Percentiles rank a stretch among this genome's conserved stretches.
Evolutionary conservation across 2,329 filamentous ascomycete species (phyloP).

Genomic region (Diplodia seriata): DNA sequence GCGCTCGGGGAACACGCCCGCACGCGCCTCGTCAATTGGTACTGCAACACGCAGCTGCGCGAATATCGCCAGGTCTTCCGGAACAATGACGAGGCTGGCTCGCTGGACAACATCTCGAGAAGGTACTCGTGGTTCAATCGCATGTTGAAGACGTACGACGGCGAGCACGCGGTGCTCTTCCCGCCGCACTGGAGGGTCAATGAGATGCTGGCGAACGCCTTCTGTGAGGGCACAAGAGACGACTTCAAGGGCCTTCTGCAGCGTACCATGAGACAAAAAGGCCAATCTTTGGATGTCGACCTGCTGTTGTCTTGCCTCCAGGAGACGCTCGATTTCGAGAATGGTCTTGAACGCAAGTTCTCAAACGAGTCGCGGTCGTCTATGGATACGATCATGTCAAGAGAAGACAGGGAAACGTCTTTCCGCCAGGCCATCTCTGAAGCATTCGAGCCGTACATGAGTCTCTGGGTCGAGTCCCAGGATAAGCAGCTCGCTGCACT

Average conservation of each 20-base stretch:
- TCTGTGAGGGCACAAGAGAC: constrained; percentile 93
- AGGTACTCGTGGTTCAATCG: constrained; percentile 96
- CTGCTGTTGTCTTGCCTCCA: constrained; percentile 87
- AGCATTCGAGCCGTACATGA: constrained; percentile 96
- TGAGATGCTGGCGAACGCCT: constrained; percentile 86
- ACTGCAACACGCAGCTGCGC: constrained; percentile 93
- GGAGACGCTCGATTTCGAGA: constrained; percentile 96
- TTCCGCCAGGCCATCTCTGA: constrained; percentile 94
- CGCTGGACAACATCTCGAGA: constrained; percentile 92
- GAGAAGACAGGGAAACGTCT: constrained; percentile 74
- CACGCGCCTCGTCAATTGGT: constrained; percentile 87
- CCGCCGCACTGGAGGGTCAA: constrained; percentile 87
- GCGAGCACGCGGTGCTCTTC: constrained; percentile 89
- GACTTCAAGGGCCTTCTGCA: constrained; percentile 95
- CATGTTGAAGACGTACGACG: constrained; percentile 93
- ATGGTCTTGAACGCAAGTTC: constrained; percentile 85
- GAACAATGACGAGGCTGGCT: constrained; percentile 89
- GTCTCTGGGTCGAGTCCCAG: constrained; percentile 95
- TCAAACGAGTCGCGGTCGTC: constrained; percentile 75
- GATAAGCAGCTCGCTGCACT: constrained; percentile 84
- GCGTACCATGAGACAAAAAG: constrained; percentile 73
- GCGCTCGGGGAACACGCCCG: constrained; percentile 88
- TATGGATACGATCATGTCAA: constrained; percentile 85
- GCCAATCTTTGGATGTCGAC: constrained; percentile 85
- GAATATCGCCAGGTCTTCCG: constrained; percentile 96